phyloP scores from a whole-genome alignment of 2,329 filamentous ascomycete species.

The Colletotrichum gloeosporioides region DNA sequence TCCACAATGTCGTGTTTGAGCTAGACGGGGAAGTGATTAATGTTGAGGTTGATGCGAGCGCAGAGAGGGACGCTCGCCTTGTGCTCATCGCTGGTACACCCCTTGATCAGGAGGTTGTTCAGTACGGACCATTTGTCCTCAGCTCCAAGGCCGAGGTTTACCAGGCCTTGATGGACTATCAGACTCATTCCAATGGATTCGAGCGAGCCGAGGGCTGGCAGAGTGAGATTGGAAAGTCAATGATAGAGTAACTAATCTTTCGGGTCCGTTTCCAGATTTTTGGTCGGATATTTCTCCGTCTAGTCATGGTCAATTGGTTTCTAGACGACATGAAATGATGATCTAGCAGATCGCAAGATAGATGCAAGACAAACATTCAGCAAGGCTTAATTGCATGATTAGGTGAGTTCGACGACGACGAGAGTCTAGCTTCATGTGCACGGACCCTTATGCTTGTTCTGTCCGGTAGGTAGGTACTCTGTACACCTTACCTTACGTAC shows the following conservation, averaged over 20 bases:
- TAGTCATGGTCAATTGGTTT: background rate
- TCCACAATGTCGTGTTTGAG: constrained; percentile 90
- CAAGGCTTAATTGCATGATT: background rate
- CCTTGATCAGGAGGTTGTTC: constrained; percentile 79
- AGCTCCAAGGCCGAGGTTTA: constrained; percentile 75
- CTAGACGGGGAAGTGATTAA: constrained; percentile 78
- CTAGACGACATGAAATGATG: background rate
- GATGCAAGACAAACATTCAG: background rate
- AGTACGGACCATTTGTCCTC: constrained; percentile 87
- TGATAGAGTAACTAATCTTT: constrained; percentile 47
- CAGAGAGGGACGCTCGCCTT: constrained; percentile 62
- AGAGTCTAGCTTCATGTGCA: background rate
- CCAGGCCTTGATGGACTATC: constrained; percentile 78
- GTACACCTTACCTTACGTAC: no score
- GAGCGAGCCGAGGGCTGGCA: constrained; percentile 81
- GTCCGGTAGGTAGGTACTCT: no score
- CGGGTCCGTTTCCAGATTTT: background rate
- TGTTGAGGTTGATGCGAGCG: constrained; percentile 70
- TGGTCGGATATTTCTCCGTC: background rate
- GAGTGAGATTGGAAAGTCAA: constrained; percentile 85
- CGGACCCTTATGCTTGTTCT: background rate
- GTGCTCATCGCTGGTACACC: constrained; percentile 82
- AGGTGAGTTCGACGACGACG: background rate
- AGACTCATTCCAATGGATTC: constrained; percentile 77
- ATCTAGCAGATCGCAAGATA: background rate